Base-by-base conservation (phyloP, 306 rosid species). In the Vigna angularis region DNA sequence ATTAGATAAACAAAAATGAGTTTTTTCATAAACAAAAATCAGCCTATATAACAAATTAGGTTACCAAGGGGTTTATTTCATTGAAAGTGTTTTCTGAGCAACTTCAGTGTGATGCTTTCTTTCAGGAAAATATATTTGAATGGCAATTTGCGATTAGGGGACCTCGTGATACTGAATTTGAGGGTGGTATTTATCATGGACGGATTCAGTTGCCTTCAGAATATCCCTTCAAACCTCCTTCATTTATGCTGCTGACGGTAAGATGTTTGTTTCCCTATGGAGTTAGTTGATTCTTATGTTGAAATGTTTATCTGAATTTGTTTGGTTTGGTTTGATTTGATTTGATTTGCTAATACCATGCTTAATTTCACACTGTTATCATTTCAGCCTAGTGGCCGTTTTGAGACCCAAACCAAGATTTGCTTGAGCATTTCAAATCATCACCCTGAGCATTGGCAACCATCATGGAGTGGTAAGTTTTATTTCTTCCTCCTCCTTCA, bases 361-460 rank as follows among this genome's bases (percentile, higher is more conserved):
- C 3, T 26, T 26, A 62, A 10, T 75, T 81, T 13, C 42, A 49
- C 56, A 49, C 51, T 85, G 53, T 50, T 63, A 47, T 79, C 42
- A 47, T 78, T 36, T 75, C 93, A 95, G 99, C 93, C 97, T 9
- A 95, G 86, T 84, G 99, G 99, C 47, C 99, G 99, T 28, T 95
- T 95, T 42, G 97, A 92, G 82, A 93, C 97, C 42, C 99, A 92
- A 66, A 93, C 98, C 18, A 95, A 92, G 89, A 95, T 95, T 85
- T 95, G 99, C 82, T 91, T 95, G 74, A 92, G 98, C 96, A 95
- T 95, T 76, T 95, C 98, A 2, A 92, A 95, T 86, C 95, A 94
- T 80, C 98, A 94, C 67, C 98, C 98, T 11, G 98, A 94, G 90
- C 98, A 94, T 66, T 94, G 98, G 98, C 98, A 92, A 69, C 98